Percentiles rank a stretch among this genome's conserved stretches.
These are phyloP conservation scores for Phytopythium oedochilum DNA, from an alignment of 352 stramenopile species.

Conservation along the genomic window DNA sequence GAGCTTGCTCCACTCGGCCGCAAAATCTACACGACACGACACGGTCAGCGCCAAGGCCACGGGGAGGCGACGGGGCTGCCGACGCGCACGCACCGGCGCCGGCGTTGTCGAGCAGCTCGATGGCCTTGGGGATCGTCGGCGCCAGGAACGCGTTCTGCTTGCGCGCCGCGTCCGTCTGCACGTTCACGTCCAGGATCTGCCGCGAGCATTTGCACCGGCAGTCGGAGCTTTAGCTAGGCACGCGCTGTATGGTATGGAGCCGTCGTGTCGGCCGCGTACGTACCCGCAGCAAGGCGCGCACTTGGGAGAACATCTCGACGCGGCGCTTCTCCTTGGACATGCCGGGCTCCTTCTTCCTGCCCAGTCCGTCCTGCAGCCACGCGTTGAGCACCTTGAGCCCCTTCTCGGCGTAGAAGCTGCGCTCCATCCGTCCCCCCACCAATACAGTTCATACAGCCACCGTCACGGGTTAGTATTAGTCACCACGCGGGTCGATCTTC, in stretches of 20 bases:
- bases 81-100: conserved; percentile 32
- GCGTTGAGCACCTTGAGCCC: conserved; percentile 72
- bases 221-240: neutral
- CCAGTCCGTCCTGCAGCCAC: conserved; percentile 51
- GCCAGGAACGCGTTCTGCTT: conserved; percentile 69
- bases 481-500: too few species aligned
- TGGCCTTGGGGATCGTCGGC: conserved; percentile 51
- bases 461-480: too few species aligned
- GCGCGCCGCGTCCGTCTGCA: conserved; percentile 55
- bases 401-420: conserved; percentile 66
- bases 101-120: conserved; percentile 59
- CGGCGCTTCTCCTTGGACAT: conserved; percentile 59
- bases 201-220: neutral
- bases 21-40: conserved; percentile 32
- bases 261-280: neutral
- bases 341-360: conserved; percentile 32
- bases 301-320: conserved; percentile 71
- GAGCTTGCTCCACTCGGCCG: conserved; percentile 64
- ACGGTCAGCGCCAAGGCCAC: neutral
- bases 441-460: too few species aligned
- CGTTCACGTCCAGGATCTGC: conserved; percentile 67
- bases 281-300: conserved; percentile 65
- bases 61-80: too few species aligned
- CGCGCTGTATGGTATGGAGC: too few species aligned
- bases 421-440: neutral